These are phyloP conservation scores for Eucalyptus regnans DNA, from an alignment of 345 rosid genomes.

Conservation along the genomic window DNA sequence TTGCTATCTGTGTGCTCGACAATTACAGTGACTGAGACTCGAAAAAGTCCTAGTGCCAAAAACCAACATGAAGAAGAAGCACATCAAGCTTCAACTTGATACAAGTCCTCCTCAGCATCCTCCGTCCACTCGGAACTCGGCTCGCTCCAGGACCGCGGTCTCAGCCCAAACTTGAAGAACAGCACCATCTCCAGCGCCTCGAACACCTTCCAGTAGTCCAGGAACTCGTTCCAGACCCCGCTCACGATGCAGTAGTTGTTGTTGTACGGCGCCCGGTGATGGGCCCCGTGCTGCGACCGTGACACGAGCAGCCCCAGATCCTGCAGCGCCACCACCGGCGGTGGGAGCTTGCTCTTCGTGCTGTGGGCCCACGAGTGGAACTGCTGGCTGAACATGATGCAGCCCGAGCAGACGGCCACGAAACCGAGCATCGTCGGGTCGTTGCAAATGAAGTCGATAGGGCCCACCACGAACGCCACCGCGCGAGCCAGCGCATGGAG, in stretches of 20 bases:
- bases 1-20: background rate
- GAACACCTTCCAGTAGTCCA: constrained; percentile 54
- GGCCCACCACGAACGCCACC: constrained; percentile 45
- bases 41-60: background rate
- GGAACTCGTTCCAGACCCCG: constrained; percentile 63
- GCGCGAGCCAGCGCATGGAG: constrained; percentile 58
- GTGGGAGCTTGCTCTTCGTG: constrained; percentile 77
- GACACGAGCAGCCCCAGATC: constrained; percentile 68
- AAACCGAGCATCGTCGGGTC: constrained; percentile 45
- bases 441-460: constrained; percentile 33
- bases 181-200: constrained; percentile 71
- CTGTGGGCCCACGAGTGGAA: constrained; percentile 96
- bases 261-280: constrained; percentile 75
- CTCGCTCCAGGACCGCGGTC: constrained; percentile 82
- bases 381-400: constrained; percentile 89
- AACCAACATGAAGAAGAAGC: background rate
- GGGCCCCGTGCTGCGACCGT: constrained; percentile 48
- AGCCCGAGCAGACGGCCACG: constrained; percentile 43
- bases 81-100: background rate
- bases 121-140: constrained; percentile 61
- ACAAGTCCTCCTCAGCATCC: constrained; percentile 7
- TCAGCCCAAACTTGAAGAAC: constrained; percentile 40
- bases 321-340: constrained; percentile 51
- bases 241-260: constrained; percentile 86
- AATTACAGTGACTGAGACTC: background rate